Evolutionary conservation across 352 stramenopile genomes (phyloP).

Genomic region (Globisporangium iwayamae): DNA sequence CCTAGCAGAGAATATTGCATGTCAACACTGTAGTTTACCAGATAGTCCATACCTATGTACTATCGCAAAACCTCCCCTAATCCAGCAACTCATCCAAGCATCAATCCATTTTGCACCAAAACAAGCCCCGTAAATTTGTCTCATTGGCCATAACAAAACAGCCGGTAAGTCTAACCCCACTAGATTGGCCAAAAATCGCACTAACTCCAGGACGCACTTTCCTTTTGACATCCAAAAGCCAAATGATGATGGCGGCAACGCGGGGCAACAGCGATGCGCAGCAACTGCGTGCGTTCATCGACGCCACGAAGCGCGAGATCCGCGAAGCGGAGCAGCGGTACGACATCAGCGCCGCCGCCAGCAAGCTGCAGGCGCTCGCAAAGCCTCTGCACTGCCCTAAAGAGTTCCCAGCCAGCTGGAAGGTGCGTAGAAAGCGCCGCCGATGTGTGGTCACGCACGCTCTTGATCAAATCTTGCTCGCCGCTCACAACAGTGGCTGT

Average conservation of each 20-base stretch:
- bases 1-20: neutral
- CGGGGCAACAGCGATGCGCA: constrained; percentile 18
- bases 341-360: constrained; percentile 30
- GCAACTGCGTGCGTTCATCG: constrained; percentile 44
- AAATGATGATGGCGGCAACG: neutral
- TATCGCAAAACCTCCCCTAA: neutral
- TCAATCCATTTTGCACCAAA: constrained; percentile 5
- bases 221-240: neutral
- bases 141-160: neutral
- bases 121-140: neutral
- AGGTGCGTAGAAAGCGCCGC: constrained; percentile 25
- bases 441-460: neutral
- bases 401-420: constrained; percentile 36
- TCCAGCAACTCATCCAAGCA: constrained; percentile 2
- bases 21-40: neutral
- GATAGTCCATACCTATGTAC: neutral
- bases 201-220: neutral
- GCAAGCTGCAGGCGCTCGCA: constrained; percentile 30
- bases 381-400: constrained; percentile 28
- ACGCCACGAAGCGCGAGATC: constrained; percentile 41
- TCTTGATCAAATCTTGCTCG: neutral
- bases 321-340: constrained; percentile 45
- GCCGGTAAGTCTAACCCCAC: neutral
- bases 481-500: neutral
- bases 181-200: neutral